A percentile compares a stretch with the other conserved stretches of the same genome.
These are phyloP conservation scores for Pisolithus albus DNA, from an alignment of 768 basidiomycete species.

Conservation along the genomic window DNA sequence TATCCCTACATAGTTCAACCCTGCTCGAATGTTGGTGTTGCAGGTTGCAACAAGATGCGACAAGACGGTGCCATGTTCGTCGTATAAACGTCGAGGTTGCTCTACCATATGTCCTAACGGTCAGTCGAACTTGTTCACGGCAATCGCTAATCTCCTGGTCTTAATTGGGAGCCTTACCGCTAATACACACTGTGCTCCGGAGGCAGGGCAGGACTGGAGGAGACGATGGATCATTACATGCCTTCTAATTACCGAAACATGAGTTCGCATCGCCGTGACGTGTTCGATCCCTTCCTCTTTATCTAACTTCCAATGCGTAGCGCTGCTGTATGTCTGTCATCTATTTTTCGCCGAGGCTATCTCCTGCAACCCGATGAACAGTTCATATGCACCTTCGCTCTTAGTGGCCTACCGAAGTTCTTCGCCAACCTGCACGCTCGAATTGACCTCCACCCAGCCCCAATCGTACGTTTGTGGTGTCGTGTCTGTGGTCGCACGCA, in stretches of 20 bases:
- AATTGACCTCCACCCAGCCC: slow-evolving; percentile 45
- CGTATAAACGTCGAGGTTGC: slow-evolving; percentile 68
- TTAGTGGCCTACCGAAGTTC: slow-evolving; percentile 63
- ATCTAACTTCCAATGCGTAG: slow-evolving; percentile 25
- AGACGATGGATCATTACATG: slow-evolving; percentile 73
- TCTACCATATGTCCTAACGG: slow-evolving; percentile 73
- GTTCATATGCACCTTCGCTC: slow-evolving; percentile 60
- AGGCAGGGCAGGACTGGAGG: slow-evolving; percentile 43
- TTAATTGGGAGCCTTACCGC: slow-evolving; percentile 54
- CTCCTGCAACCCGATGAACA: slow-evolving; percentile 57
- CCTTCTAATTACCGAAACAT: slow-evolving; percentile 65
- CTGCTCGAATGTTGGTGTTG: neutral
- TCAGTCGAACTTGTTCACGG: neutral
- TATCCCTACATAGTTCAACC: slow-evolving; percentile 19
- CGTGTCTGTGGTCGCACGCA: slow-evolving; percentile 65
- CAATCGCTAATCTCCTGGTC: neutral
- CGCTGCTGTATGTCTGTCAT: slow-evolving; percentile 67
- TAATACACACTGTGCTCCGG: slow-evolving; percentile 48
- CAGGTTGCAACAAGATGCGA: slow-evolving; percentile 68
- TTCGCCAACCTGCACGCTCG: slow-evolving; percentile 39
- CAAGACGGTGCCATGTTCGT: slow-evolving; percentile 53
- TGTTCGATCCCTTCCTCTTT: neutral
- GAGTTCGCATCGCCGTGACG: slow-evolving; percentile 30
- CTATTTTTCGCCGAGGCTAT: slow-evolving; percentile 73
- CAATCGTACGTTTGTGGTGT: slow-evolving; percentile 63